A percentile compares a stretch with the other conserved stretches of the same genome.
phyloP scores from a whole-genome alignment of 768 basidiomycete genomes.

The Lentinula aciculospora region DNA sequence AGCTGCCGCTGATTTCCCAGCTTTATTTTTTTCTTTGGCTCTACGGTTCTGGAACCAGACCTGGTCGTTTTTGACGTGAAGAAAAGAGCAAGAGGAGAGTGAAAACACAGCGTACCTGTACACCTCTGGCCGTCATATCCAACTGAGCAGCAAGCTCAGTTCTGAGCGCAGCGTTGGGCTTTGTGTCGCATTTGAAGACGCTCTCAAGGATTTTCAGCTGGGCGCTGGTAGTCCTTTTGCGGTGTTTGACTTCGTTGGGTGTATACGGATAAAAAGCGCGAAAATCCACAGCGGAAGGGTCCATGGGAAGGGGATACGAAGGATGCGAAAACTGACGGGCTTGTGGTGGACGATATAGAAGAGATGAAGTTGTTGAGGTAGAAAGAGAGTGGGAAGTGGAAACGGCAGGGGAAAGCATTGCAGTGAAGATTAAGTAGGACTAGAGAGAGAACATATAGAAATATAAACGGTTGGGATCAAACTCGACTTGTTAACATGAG shows the following conservation, averaged over 20 bases:
- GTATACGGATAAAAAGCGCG: slow-evolving; percentile 85
- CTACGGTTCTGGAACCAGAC: slow-evolving; percentile 38
- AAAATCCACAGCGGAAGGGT: slow-evolving; percentile 70
- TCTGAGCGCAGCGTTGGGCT: slow-evolving; percentile 79
- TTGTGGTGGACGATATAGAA: slow-evolving; percentile 38
- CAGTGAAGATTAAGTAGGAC: slow-evolving; percentile 11
- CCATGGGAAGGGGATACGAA: slow-evolving; percentile 44
- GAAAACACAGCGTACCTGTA: slow-evolving; percentile 62
- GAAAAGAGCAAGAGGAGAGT: neutral
- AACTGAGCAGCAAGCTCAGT: slow-evolving; percentile 78
- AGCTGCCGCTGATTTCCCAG: slow-evolving; percentile 28
- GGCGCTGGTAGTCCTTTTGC: slow-evolving; percentile 80
- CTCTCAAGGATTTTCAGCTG: slow-evolving; percentile 89
- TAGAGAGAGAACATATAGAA: slow-evolving; percentile 12
- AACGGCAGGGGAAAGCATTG: slow-evolving; percentile 18
- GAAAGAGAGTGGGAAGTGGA: slow-evolving; percentile 27
- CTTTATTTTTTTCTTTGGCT: slow-evolving; percentile 77
- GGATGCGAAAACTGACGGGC: slow-evolving; percentile 40
- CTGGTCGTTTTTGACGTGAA: neutral
- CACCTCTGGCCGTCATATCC: slow-evolving; percentile 90
- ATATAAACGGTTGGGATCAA: slow-evolving; percentile 6
- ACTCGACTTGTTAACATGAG: neutral
- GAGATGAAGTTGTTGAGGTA: slow-evolving; percentile 18
- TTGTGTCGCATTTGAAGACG: slow-evolving; percentile 83
- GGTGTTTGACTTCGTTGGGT: slow-evolving; percentile 91